phyloP scores from a whole-genome alignment of 305 asterid species.

The Fraxinus nigra region DNA sequence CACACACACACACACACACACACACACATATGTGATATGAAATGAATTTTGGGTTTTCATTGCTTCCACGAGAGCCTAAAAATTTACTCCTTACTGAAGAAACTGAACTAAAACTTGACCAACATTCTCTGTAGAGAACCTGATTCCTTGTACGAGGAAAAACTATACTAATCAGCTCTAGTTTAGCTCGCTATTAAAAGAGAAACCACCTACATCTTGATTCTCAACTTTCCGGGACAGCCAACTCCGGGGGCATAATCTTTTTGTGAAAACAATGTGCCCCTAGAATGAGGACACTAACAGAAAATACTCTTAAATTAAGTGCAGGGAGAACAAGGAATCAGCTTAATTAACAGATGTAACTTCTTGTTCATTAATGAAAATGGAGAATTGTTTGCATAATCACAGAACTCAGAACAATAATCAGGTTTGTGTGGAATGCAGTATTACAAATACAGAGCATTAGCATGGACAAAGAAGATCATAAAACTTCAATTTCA shows the following conservation, averaged over 20 bases:
- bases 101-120: no score
- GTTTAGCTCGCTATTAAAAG: no score
- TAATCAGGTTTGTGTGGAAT: conserved; percentile 13
- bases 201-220: not conserved
- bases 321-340: not conserved
- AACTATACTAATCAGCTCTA: not conserved
- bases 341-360: conserved; percentile 6
- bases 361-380: conserved; percentile 17
- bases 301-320: not conserved
- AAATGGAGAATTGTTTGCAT: conserved; percentile 29
- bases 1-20: no score
- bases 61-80: no score
- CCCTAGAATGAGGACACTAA: not conserved
- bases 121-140: not conserved
- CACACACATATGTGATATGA: not conserved
- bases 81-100: no score
- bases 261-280: not conserved
- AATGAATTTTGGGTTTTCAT: no score
- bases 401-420: conserved; percentile 12
- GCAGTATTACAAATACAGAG: conserved; percentile 16
- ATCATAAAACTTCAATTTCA: not conserved
- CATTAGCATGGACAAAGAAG: conserved; percentile 22
- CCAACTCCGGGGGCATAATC: not conserved
- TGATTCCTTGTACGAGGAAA: not conserved
- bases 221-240: not conserved